Conservation (phyloP, 805 yeast genomes). For the Wickerhamiella sergipiensis region DNA sequence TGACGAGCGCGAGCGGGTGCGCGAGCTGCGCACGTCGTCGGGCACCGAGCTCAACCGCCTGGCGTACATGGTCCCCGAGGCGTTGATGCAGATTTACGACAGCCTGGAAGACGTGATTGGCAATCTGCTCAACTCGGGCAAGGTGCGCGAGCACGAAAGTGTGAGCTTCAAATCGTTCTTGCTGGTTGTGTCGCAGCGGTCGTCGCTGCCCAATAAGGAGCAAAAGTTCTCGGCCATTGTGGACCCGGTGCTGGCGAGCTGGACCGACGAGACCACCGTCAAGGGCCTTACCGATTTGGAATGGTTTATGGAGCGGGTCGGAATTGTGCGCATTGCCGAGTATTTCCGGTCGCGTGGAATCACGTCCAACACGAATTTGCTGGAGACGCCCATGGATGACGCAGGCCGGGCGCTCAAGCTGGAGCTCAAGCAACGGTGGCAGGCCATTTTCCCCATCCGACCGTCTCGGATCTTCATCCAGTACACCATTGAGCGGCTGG, state of each 20-base stretch:
- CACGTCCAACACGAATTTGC: slow-evolving; percentile 56
- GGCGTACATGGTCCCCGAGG: slow-evolving; percentile 90
- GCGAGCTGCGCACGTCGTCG: slow-evolving; percentile 80
- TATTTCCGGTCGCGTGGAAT: slow-evolving; percentile 78
- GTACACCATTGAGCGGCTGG: slow-evolving; percentile 84
- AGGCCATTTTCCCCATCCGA: slow-evolving; percentile 84
- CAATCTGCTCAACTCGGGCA: slow-evolving; percentile 48
- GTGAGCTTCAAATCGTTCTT: slow-evolving; percentile 89
- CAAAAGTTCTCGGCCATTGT: slow-evolving; percentile 77
- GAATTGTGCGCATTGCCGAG: slow-evolving; percentile 84
- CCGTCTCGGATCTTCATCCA: slow-evolving; percentile 92
- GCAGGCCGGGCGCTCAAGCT: slow-evolving; percentile 65
- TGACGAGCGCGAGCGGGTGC: slow-evolving; percentile 62
- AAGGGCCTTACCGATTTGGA: slow-evolving; percentile 81
- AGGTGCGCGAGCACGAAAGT: slow-evolving; percentile 77
- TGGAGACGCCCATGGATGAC: slow-evolving; percentile 79
- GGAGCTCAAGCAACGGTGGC: slow-evolving; percentile 81
- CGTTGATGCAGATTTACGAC: slow-evolving; percentile 62
- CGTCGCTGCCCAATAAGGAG: slow-evolving; percentile 49
- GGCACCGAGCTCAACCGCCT: slow-evolving; percentile 90
- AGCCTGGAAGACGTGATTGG: slow-evolving; percentile 76
- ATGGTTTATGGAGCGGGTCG: slow-evolving; percentile 97
- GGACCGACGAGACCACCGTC: slow-evolving; percentile 86
- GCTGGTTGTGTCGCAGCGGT: slow-evolving; percentile 79
- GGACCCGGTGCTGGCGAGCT: slow-evolving; percentile 81